Base-by-base conservation (phyloP, 352 stramenopile species). In the Globisporangium emineosum region DNA sequence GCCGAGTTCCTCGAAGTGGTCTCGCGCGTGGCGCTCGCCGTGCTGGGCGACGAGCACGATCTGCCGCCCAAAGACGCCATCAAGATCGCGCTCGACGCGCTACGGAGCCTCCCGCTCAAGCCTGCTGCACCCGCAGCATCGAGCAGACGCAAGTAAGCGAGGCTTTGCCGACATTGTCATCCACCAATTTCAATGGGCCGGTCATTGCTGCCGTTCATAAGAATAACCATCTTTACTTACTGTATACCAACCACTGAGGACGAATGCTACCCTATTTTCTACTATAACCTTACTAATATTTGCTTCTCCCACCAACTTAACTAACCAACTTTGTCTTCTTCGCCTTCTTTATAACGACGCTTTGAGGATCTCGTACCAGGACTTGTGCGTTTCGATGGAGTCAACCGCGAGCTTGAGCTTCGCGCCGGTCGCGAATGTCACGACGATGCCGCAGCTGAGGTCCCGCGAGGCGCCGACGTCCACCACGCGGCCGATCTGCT, bases 291-390 rank as follows among this genome's bases (percentile, higher is more conserved):
- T 43, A 32, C 21, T 27, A 55, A 19, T 7, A 33, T 37, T 35
- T 32, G 5, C 49, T 35, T 55, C 29, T 32, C 25, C 12, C 9
- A 33, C 29, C 6, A n/a, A 12, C 25, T 12, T 37, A 53, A 32
- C 56, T 30, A 60, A 2, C 8, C 52, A 58, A 27, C 29, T 25
- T 10, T 55, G 13, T n/a, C 29, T 15, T 15, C 15, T 17, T 53
- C 13, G 19, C 25, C n/a, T 27, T 17, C 19, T n/a, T 58, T 54
- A 69, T n/a, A 69, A 42, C 1, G 68, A 56, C 12, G 69, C 64
- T 17, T 77, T 86, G 40, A 93, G 65, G 62, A 84, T 89, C 55
- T 93, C 83, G 52, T 89, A 92, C 85, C 85, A 93, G 30, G 70
- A 76, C 62, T 78, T 88, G 35, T 74, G 78, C 58, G 85, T 83